These are phyloP conservation scores for Cornus florida DNA, from an alignment of 148 eudicot species.

Conservation along the genomic window DNA sequence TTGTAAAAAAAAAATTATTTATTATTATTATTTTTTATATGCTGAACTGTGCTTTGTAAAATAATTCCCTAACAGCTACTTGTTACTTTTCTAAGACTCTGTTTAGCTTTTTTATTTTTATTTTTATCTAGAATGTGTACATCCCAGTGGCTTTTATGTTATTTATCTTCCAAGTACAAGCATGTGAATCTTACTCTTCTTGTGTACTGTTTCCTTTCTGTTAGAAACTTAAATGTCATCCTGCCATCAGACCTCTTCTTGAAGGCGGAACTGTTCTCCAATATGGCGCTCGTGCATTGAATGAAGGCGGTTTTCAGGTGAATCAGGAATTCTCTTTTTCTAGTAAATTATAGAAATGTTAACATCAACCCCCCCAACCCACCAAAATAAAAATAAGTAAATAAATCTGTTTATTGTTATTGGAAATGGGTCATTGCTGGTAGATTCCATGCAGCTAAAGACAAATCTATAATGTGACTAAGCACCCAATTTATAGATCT, in stretches of 20 bases:
- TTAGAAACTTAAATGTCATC: slow-evolving; percentile 91
- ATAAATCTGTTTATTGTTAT: background rate
- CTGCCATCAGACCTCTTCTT: slow-evolving; percentile 75
- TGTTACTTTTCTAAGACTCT: background rate
- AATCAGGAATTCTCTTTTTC: slow-evolving; percentile 4
- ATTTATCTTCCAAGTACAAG: background rate
- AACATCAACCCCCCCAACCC: background rate
- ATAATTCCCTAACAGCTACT: background rate
- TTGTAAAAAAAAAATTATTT: too few species aligned
- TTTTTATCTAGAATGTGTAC: background rate
- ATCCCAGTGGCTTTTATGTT: background rate
- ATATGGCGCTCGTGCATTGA: slow-evolving; percentile 94
- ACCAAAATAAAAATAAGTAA: too few species aligned
- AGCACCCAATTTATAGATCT: background rate
- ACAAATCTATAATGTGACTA: background rate
- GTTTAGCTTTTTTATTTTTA: too few species aligned
- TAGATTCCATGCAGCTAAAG: background rate
- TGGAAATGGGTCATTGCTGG: background rate
- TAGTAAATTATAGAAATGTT: background rate
- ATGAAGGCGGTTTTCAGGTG: slow-evolving; percentile 99
- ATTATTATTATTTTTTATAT: background rate
- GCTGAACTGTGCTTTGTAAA: background rate
- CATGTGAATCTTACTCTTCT: background rate
- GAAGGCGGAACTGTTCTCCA: slow-evolving; percentile 89
- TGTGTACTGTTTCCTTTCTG: slow-evolving; percentile 10